Base-by-base conservation (phyloP, 2,329 filamentous ascomycete genomes). In the Aspergillus quadrilineatus region DNA sequence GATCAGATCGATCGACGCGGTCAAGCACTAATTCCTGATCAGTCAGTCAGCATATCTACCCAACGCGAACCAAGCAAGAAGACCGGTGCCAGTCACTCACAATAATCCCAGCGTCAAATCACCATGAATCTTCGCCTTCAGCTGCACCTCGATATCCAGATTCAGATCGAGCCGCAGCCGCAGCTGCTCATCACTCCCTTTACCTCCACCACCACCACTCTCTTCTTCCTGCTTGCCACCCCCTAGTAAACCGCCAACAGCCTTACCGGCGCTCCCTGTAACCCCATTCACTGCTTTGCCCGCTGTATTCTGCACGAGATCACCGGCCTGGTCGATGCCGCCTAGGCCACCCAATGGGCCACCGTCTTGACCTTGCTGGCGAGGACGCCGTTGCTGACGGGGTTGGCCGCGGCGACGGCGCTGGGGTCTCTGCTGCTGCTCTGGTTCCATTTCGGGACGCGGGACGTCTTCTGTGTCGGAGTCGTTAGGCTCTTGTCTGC, bases 41-140 rank as follows among this genome's bases (percentile, higher is more conserved):
- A 51, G 53, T 45, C 41, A 52, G 48, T 47, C 48, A 52, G 48
- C 39, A 56, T 48, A 44, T 34, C 85, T 85, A 43, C 91, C 73
- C 42, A 88, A 87, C 66, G 91, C 67, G 54, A 75, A 69, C 17
- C 39, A 32, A 22, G 12, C n/a, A 14, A 22, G n/a, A 14, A 37
- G 6, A 6, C 36, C 36, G 41, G 41, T 15, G 15, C 28, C 32
- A 91, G 26, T 28, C 26, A 73, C 39, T 17, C 36, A 77, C 75
- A 77, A 68, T 45, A 78, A 65, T 53, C 72, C 82, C 52, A 86
- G 68, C 15, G 84, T 85, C 58, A 86, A 73, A 65, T 86, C 83
- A 73, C 83, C 83, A 61, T 85, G 82, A 63, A 86, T 85, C 71
- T 83, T 85, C 14, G 83, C 83, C 75, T 86, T 86, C 46, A 86